Evolutionary conservation across 2,329 filamentous ascomycete genomes (phyloP), one percentile per base, ranked within the genome.

Genomic region (Botryotinia narcissicola): DNA sequence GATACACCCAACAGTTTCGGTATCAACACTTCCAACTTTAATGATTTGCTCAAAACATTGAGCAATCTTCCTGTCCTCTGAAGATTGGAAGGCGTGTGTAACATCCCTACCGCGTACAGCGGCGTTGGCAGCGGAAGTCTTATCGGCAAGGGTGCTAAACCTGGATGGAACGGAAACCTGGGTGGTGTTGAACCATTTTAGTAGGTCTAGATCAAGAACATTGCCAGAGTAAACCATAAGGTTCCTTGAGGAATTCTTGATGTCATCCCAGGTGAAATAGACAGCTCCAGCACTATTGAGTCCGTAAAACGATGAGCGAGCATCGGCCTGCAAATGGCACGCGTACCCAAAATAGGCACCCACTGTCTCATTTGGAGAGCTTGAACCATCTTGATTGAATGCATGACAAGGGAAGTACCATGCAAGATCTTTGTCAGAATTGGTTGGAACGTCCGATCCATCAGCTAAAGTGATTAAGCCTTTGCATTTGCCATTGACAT

Each of bases 401-500:
- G 92, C 87, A 7, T 87, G 91, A 86, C 96, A 99, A 4, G 96
- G 96, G 81, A 98, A 98, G 82, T 99, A 99, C 95, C 96, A 99
- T 2, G 92, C 96, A 75, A 99, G 84, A 73, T 97, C 90, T 10
- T 88, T 90, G 70, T 91, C 84, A 40, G 82, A 83, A 80, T 97
- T 91, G 9, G 92, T 92, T 1, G 95, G 94, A 14, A 99, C 90
- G 78, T 94, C 91, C 0, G 95, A 97, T 72, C 86, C 86, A 1
- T 87, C 81, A 1, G 92, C 89, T 12, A 87, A 83, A 0, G 89
- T 97, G 81, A 99, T 97, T 73, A 98, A 83, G 16, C 88, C 92
- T 84, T 98, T 99, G 87, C 96, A 99, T 75, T 92, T 93, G 66
- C 96, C 97, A 79, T 99, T 99, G 82, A 99, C 96, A 77, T 98